Conservation (phyloP, 2,329 filamentous ascomycete species). For the Fusarium haematococcum region DNA sequence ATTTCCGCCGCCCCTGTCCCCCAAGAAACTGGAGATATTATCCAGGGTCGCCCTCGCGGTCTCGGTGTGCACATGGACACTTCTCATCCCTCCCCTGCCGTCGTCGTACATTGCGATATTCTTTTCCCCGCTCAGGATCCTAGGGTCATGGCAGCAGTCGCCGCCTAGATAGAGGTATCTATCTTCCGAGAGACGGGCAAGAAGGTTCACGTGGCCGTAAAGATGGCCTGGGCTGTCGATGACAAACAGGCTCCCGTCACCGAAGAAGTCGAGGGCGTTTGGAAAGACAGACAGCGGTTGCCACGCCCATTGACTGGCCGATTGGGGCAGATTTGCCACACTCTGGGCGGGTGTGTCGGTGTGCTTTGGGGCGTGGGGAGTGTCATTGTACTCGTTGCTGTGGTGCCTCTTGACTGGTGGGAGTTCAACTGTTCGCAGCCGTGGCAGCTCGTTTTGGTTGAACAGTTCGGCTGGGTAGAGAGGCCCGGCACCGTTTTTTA, state of each 20-base stretch:
- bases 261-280: not conserved
- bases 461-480: conserved; percentile 46
- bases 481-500: conserved; percentile 56
- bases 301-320: not conserved
- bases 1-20: too few relatives aligned
- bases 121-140: conserved; percentile 58
- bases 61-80: too few relatives aligned
- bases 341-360: not conserved
- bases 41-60: too few relatives aligned
- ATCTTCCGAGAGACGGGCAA: not conserved
- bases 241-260: not conserved
- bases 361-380: conserved; percentile 20
- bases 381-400: conserved; percentile 26
- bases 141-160: conserved; percentile 64
- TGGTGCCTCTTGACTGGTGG: conserved; percentile 13
- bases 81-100: too few relatives aligned
- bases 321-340: not conserved
- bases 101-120: too few relatives aligned
- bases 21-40: too few relatives aligned
- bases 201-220: not conserved
- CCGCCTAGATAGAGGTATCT: conserved; percentile 57
- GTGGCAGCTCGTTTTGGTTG: too few relatives aligned
- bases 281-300: not conserved
- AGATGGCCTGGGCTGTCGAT: conserved; percentile 14
- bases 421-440: too few relatives aligned